A percentile compares a stretch with the other conserved stretches of the same genome.
Conservation (phyloP, 1,284 basidiomycete genomes). For the Melampsora larici-populina region DNA sequence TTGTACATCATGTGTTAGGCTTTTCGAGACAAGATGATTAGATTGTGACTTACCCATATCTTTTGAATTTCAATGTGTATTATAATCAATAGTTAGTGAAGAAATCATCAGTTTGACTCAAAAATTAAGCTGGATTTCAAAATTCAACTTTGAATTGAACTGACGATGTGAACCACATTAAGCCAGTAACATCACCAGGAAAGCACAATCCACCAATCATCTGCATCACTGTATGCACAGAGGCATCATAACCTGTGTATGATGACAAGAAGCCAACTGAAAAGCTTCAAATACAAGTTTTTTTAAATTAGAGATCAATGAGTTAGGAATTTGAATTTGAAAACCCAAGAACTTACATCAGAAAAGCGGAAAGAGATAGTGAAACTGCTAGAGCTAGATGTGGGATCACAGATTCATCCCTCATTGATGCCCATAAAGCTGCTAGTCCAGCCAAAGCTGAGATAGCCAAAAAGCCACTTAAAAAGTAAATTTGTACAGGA, state of each 20-base stretch:
- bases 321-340: too few species aligned
- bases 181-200: conserved; percentile 31
- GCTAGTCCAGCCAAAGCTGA: background rate
- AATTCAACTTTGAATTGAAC: background rate
- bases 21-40: background rate
- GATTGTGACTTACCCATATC: background rate
- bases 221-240: conserved; percentile 29
- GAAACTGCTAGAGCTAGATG: background rate
- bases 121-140: background rate
- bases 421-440: conserved; percentile 1
- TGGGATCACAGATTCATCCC: background rate
- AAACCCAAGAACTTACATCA: background rate
- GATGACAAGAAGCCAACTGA: background rate
- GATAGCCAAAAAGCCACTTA: background rate
- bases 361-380: background rate
- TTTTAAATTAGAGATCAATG: too few species aligned
- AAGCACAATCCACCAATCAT: conserved; percentile 39
- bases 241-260: background rate
- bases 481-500: background rate
- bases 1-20: background rate
- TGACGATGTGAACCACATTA: conserved; percentile 43
- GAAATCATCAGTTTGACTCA: background rate
- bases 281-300: background rate
- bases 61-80: background rate
- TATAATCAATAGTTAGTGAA: background rate